A percentile compares a stretch with the other conserved stretches of the same genome.
These are phyloP conservation scores for Ophioceras dolichostomum DNA, from an alignment of 2,329 filamentous ascomycete genomes.

Conservation along the genomic window DNA sequence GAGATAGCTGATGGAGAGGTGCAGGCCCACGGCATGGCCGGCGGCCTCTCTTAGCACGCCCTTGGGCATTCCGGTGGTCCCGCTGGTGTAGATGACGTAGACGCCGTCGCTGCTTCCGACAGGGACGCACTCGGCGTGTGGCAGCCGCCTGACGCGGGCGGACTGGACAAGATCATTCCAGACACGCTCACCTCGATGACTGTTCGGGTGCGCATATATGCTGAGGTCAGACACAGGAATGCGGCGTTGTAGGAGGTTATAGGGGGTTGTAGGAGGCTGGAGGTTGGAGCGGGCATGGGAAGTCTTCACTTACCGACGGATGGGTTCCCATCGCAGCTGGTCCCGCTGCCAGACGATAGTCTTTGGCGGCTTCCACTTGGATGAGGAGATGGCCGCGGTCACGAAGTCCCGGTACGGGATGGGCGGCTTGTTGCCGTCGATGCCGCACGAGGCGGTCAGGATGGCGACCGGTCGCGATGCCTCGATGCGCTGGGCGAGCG, in stretches of 20 bases:
- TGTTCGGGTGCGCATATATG: too few relatives aligned
- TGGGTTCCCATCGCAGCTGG: constrained; percentile 58
- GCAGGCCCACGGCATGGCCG: constrained; percentile 76
- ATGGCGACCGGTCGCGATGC: constrained; percentile 64
- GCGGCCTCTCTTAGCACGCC: constrained; percentile 73
- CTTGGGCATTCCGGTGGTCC: constrained; percentile 74
- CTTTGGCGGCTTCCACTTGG: constrained; percentile 57
- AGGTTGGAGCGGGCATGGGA: too few relatives aligned
- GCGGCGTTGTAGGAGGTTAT: too few relatives aligned
- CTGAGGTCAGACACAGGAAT: too few relatives aligned
- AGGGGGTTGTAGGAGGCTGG: too few relatives aligned
- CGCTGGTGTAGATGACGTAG: constrained; percentile 87
- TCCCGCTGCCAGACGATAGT: constrained; percentile 79
- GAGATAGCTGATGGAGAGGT: constrained; percentile 70
- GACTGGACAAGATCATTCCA: constrained; percentile 71
- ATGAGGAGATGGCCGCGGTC: constrained; percentile 56
- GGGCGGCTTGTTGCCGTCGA: constrained; percentile 74
- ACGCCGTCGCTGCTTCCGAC: constrained; percentile 66
- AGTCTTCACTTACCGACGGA: too few relatives aligned
- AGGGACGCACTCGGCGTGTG: constrained; percentile 55
- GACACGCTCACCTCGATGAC: constrained; percentile 55
- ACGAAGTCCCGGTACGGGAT: constrained; percentile 68
- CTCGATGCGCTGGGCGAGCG: constrained; percentile 81
- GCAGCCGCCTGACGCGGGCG: constrained; percentile 46
- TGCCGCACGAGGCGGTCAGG: constrained; percentile 83